Percentiles rank a stretch among this genome's conserved stretches.
Evolutionary conservation across 164 flowering plant species (phyloP).

Genomic region (Chloranthus sessilifolius): DNA sequence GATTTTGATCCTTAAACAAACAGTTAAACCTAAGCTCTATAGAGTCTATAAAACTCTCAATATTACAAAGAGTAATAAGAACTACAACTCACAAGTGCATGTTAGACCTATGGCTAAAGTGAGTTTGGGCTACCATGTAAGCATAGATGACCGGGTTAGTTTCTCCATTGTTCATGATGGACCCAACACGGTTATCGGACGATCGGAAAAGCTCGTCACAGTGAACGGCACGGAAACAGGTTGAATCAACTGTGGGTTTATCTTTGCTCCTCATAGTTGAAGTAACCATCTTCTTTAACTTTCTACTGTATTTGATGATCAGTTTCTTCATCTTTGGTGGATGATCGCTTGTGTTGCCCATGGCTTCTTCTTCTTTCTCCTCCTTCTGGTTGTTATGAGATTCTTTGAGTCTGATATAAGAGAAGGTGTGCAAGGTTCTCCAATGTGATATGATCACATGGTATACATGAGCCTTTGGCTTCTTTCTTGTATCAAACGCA

Average conservation of each 20-base stretch:
- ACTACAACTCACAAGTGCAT: conserved; percentile 14
- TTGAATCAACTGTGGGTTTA: background rate
- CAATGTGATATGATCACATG: too few relatives aligned
- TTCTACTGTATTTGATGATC: conserved; percentile 18
- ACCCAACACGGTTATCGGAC: conserved; percentile 7
- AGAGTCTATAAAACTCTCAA: too few relatives aligned
- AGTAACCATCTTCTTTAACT: conserved; percentile 20
- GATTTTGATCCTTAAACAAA: too few relatives aligned
- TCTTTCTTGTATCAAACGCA: background rate
- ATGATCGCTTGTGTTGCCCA: conserved; percentile 14
- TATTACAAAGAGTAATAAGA: too few relatives aligned
- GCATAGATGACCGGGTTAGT: conserved; percentile 17
- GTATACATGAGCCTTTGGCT: conserved; percentile 3
- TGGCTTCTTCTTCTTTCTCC: too few relatives aligned
- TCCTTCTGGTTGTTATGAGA: too few relatives aligned
- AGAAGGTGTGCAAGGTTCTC: too few relatives aligned
- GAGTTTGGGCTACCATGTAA: conserved; percentile 26
- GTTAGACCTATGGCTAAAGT: conserved; percentile 26
- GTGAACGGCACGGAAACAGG: conserved; percentile 9
- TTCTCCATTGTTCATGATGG: conserved; percentile 5
- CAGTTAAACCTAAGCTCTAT: too few relatives aligned
- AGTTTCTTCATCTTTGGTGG: conserved; percentile 19
- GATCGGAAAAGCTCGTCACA: conserved; percentile 28
- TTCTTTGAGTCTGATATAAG: too few relatives aligned
- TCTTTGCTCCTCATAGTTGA: too few relatives aligned